Base-by-base conservation (phyloP, 2,329 filamentous ascomycete genomes). In the Pezicula radicicola region DNA sequence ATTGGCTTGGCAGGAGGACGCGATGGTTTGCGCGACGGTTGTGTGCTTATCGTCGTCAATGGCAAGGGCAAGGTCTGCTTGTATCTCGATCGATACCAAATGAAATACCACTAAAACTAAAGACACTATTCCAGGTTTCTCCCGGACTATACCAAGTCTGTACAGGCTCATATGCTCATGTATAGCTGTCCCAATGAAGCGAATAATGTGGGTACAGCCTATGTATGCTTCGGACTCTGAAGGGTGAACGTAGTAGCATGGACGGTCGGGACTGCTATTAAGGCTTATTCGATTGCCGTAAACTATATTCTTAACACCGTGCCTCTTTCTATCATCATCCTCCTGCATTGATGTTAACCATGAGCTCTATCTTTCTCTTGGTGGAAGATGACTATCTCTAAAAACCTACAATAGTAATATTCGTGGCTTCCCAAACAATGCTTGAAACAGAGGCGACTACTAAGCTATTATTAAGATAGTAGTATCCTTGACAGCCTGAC, bases 151-250 rank as follows among this genome's bases (percentile, higher is more conserved):
- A 88, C 76, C 76, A 85, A 1, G 70, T 74, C 2, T 62, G 69
- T 52, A 87, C 73, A 0, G 81, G 75, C 52, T 79, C 70, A 86
- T 70, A 4, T 86, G 75, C 63, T 86, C 83, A 68, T 90, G 87
- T 9, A 90, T 78, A 25, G 84, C 85, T 42, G 89, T 85, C 70
- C 87, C 85, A 13, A 87, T 83, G 66, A 89, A 85, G 63, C 88
- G 89, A 0, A 84, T 83, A 6, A 78, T 74, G 57, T 86, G 83
- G 39, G 83, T 83, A 69, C 81, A 82, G 56, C 78, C 78, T 53
- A 81, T 78, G 66, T 82, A 90, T 3, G 81, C 63, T 4, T 81
- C 76, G 39, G 82, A 72, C 57, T 90, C 86, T 18, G 39, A 10
- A 10, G 39, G 39, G 16, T 41, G 9, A 41, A 41, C 16, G 8